These are phyloP conservation scores for Brassica cretica DNA, from an alignment of 345 rosid species.

Conservation along the genomic window DNA sequence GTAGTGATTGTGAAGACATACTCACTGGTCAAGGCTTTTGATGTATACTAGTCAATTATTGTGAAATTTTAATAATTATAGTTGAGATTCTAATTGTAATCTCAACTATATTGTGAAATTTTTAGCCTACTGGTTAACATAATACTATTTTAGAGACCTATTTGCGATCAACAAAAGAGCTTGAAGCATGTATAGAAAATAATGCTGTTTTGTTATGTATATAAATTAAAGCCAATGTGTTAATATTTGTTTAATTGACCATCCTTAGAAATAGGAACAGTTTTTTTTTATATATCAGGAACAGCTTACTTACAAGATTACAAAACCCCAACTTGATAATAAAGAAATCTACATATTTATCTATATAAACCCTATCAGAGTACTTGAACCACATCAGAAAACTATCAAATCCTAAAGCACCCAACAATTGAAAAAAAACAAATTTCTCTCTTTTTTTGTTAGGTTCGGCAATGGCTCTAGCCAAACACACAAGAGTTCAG, in stretches of 20 bases:
- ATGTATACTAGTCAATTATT: neutral
- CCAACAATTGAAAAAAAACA: slow-evolving; percentile 1
- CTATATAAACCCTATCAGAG: slow-evolving; percentile 29
- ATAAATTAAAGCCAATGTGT: neutral
- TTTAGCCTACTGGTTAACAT: neutral
- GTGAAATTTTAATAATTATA: too few relatives aligned
- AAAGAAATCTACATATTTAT: neutral
- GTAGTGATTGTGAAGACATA: too few relatives aligned
- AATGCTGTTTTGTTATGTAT: neutral
- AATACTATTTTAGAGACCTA: neutral
- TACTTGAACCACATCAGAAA: slow-evolving; percentile 12
- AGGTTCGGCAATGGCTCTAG: slow-evolving; percentile 33
- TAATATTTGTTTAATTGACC: neutral
- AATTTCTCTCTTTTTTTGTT: neutral
- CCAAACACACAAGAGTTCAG: slow-evolving; percentile 30
- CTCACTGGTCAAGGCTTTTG: neutral
- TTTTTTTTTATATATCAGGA: too few relatives aligned
- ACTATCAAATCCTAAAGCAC: slow-evolving; percentile 5
- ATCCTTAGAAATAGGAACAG: neutral
- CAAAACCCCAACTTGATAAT: neutral
- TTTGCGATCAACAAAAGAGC: neutral
- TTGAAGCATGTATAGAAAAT: neutral
- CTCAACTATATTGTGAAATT: neutral
- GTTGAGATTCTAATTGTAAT: neutral
- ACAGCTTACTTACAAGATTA: neutral